These are phyloP conservation scores for Ophiocordyceps camponoti-leonardi DNA, from an alignment of 2,329 filamentous ascomycete genomes.

Conservation along the genomic window DNA sequence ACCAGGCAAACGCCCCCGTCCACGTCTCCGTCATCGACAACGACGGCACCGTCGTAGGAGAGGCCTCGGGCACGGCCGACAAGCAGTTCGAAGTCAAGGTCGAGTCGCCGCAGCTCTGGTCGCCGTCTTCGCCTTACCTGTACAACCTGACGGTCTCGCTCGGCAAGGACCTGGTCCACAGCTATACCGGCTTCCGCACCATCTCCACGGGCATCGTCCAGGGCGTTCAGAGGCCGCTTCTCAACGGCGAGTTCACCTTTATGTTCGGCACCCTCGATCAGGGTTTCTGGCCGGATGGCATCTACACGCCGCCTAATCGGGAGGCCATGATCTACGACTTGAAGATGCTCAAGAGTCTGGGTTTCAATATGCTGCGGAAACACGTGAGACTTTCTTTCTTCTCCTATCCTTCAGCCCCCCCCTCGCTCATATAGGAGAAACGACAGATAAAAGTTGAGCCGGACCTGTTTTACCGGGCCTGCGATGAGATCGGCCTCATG, in stretches of 20 bases:
- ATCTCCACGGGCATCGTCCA: conserved; percentile 37
- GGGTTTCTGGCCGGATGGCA: conserved; percentile 54
- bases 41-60: conserved; percentile 22
- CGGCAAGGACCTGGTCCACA: conserved; percentile 34
- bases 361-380: conserved; percentile 56
- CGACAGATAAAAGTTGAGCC: conserved; percentile 54
- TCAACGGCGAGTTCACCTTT: conserved; percentile 55
- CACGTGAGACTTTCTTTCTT: conserved; percentile 29
- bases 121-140: conserved; percentile 41
- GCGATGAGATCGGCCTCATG: conserved; percentile 46
- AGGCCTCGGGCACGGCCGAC: conserved; percentile 26
- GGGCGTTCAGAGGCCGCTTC: conserved; percentile 40
- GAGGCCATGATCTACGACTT: conserved; percentile 55
- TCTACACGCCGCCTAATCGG: conserved; percentile 45
- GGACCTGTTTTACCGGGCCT: conserved; percentile 50
- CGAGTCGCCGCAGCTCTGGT: conserved; percentile 41
- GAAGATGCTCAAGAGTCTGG: conserved; percentile 43
- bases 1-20: conserved; percentile 15
- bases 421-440: no score
- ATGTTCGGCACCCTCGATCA: conserved; percentile 54
- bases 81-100: conserved; percentile 36
- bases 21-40: conserved; percentile 17
- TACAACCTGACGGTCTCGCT: conserved; percentile 45
- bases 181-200: conserved; percentile 54
- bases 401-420: no score